These are phyloP conservation scores for Lentinula lateritia DNA, from an alignment of 768 basidiomycete genomes.

Conservation along the genomic window DNA sequence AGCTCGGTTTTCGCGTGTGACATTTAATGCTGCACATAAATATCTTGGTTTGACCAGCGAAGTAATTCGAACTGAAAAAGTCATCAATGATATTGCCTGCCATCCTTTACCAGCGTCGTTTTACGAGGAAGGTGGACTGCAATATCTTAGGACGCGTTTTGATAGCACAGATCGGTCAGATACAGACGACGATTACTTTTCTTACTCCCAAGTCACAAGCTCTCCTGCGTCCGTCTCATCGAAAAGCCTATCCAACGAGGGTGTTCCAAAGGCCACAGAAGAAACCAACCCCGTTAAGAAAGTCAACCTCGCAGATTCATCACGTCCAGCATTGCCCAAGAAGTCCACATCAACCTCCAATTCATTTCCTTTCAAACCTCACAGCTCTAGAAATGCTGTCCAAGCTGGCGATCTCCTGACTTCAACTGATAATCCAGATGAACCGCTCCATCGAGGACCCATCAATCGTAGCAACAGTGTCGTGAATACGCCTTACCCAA, in stretches of 20 bases:
- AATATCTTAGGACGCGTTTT: slow-evolving; percentile 87
- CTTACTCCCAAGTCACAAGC: slow-evolving; percentile 15
- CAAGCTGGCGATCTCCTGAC: slow-evolving; percentile 77
- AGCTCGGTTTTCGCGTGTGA: slow-evolving; percentile 94
- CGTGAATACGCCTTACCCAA: slow-evolving; percentile 43
- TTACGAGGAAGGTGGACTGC: slow-evolving; percentile 88
- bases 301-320: slow-evolving; percentile 1
- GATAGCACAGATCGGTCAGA: slow-evolving; percentile 51
- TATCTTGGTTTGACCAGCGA: slow-evolving; percentile 94
- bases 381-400: slow-evolving; percentile 48
- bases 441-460: slow-evolving; percentile 32
- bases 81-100: slow-evolving; percentile 94
- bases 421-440: slow-evolving; percentile 43
- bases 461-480: slow-evolving; percentile 43
- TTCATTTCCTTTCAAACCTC: slow-evolving; percentile 10
- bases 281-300: slow-evolving; percentile 17
- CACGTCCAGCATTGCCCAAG: slow-evolving; percentile 1
- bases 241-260: slow-evolving; percentile 10
- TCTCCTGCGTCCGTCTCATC: slow-evolving; percentile 24
- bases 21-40: slow-evolving; percentile 95
- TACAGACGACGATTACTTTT: slow-evolving; percentile 56
- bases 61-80: slow-evolving; percentile 93
- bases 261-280: neutral
- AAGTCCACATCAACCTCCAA: slow-evolving; percentile 4
- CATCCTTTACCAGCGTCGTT: slow-evolving; percentile 90